Evolutionary conservation across 2,329 filamentous ascomycete species (phyloP), one percentile per base, ranked within the genome.

Genomic region (Pseudogymnoascus sp.): DNA sequence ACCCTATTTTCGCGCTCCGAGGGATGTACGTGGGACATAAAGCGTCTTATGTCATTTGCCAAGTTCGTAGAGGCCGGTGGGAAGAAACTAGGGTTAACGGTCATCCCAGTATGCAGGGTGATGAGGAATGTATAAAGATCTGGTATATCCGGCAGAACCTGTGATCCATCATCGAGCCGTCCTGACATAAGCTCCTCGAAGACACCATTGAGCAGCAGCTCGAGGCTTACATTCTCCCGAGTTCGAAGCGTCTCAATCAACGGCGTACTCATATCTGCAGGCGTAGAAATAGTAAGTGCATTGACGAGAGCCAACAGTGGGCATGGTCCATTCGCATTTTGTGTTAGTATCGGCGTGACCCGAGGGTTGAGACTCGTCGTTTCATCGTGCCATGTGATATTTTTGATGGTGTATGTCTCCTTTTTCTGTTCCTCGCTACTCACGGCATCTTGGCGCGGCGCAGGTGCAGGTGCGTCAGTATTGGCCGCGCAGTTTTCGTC

Each of bases 311-410:
- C 94, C 25, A 99, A 84, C 12, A 99, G 76, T 1, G 94, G 94
- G 73, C 94, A 99, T 1, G 94, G 94, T 0, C 94, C 94, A 69
- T 99, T 99, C 61, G 87, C 85, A 67, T 97, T 97, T 70, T 99
- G 93, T 3, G 95, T 86, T 39, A 97, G 78, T 61, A 97, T 91
- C 0, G 94, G 93, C 0, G 91, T 93, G n/a, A 82, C 81, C 43
- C 90, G 82, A 37, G 90, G 79, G 60, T 84, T 84, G n/a, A 82
- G 79, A 1, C 78, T 72, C 0, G 81, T 78, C 9, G 72, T 81
- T 2, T 78, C 74, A 71, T 97, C 90, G 63, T 86, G 79, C 92
- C 93, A 97, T 63, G 84, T 86, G 64, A 97, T 87, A 63, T 92
- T 92, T 71, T 96, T 95, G 72, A 97, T 92, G 61, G 92, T 88